Base-by-base conservation (phyloP, 768 basidiomycete genomes). In the Xanthoconium stramineum region DNA sequence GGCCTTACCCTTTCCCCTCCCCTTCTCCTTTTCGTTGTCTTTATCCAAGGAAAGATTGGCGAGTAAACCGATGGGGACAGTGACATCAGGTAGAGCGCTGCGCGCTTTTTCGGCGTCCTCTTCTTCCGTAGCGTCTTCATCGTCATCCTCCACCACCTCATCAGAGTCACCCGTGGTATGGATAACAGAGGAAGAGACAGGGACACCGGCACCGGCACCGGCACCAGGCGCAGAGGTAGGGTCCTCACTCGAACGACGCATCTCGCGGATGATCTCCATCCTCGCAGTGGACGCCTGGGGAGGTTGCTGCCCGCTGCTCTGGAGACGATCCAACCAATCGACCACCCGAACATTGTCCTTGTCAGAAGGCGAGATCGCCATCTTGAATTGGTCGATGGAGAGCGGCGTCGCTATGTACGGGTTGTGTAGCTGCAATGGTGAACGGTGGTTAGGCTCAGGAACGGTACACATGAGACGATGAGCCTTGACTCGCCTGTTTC, bases 361-460 rank as follows among this genome's bases (percentile, higher is more conserved):
- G 63, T 91, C 89, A 6, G 85, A 84, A 4, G 88, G 85, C 0
- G 88, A 87, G 0, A 87, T 88, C 6, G 89, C 88, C 80, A 85
- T 80, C 38, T 85, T 80, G 65, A 90, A 91, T 3, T 89, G 87
- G 6, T 86, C 86, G 58, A 91, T 89, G 2, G 88, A 83, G 51
- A 91, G 77, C 6, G 89, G 89, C 0, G 88, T 91, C 9, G 89
- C 88, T 47, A 82, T 74, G 68, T 89, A 91, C 2, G 89, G 89
- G 60, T 91, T 91, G 61, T 91, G 89, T 32, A 91, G 69, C 45
- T 69, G 36, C 3, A 46, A 10, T 4, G 14, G 2, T 24, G 15
- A 39, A 43, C 37, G 28, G 39, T 43, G 35, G 33, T 65, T 36
- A 58, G 47, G 9, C 35, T 24, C 32, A 52, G 40, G 39, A 5